Evolutionary conservation across 345 rosid species (phyloP).

Genomic region (Barbarea vulgaris): DNA sequence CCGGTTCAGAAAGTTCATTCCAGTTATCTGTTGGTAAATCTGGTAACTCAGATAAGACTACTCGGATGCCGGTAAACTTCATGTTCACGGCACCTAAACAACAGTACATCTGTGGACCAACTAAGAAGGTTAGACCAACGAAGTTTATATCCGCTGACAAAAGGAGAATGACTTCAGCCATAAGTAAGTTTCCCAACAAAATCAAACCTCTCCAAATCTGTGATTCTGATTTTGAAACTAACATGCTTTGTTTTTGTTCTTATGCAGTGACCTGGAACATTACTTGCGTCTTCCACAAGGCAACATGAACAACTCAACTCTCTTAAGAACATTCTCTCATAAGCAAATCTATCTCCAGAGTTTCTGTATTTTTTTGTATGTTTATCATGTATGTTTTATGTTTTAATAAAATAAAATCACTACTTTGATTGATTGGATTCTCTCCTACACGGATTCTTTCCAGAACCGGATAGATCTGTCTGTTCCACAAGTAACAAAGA

Average conservation of each 20-base stretch:
- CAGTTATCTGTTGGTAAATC: slow-evolving; percentile 60
- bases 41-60: slow-evolving; percentile 49
- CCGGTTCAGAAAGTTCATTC: slow-evolving; percentile 54
- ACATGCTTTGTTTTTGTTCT: slow-evolving; percentile 21
- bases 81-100: slow-evolving; percentile 62
- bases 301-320: slow-evolving; percentile 19
- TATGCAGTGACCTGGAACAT: slow-evolving; percentile 90
- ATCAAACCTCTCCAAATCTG: neutral
- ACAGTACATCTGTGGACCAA: slow-evolving; percentile 73
- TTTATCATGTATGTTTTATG: neutral
- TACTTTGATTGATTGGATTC: slow-evolving; percentile 12
- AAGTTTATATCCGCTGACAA: slow-evolving; percentile 52
- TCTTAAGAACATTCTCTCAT: neutral
- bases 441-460: slow-evolving; percentile 33
- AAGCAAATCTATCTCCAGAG: slow-evolving; percentile 1
- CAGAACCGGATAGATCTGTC: slow-evolving; percentile 39
- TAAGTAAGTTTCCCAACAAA: slow-evolving; percentile 57
- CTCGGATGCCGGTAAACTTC: slow-evolving; percentile 53
- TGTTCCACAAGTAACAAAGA: slow-evolving; percentile 42
- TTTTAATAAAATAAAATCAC: slow-evolving; percentile 4
- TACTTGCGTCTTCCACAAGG: slow-evolving; percentile 52
- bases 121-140: slow-evolving; percentile 62
- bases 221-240: neutral
- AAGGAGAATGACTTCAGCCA: slow-evolving; percentile 67
- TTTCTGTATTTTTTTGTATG: neutral